Conservation (phyloP, 2,329 filamentous ascomycete genomes). For the Lachnellula arida region DNA sequence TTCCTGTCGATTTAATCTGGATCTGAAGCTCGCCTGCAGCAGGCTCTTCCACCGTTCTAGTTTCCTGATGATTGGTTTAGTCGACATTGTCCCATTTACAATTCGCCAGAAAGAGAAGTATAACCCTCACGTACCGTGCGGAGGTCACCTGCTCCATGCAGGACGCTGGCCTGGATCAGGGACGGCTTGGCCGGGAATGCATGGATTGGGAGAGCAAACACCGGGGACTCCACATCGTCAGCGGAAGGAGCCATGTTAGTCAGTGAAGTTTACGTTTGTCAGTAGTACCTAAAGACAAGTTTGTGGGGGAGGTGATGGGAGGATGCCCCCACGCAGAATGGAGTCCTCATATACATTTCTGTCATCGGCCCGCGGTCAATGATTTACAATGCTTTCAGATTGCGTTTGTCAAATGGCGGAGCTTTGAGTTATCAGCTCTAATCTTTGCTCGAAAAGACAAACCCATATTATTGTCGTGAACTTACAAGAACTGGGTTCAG, state of each 20-base stretch:
- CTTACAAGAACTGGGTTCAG: neutral
- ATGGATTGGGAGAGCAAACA: conserved; percentile 4
- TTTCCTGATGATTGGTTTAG: conserved; percentile 39
- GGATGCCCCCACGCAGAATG: conserved; percentile 1
- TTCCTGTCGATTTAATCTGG: conserved; percentile 59
- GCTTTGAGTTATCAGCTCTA: conserved; percentile 20
- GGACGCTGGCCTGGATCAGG: conserved; percentile 47
- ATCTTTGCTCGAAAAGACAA: conserved; percentile 7
- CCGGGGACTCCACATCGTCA: conserved; percentile 5
- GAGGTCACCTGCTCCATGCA: conserved; percentile 53
- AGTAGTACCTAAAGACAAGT: conserved; percentile 7
- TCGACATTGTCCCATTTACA: neutral
- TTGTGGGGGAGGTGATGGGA: conserved; percentile 13
- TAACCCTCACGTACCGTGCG: conserved; percentile 45
- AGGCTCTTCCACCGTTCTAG: conserved; percentile 39
- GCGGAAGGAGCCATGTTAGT: conserved; percentile 22
- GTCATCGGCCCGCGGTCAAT: neutral
- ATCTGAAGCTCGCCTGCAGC: conserved; percentile 55
- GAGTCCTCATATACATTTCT: conserved; percentile 8
- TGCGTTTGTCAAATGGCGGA: conserved; percentile 12
- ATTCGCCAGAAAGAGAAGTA: conserved; percentile 3
- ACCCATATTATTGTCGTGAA: conserved; percentile 7
- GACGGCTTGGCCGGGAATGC: neutral
- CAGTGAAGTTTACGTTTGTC: neutral
- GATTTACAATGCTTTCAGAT: neutral